These are phyloP conservation scores for Triticum urartu DNA, from an alignment of 176 grass and related monocot genomes.

Conservation along the genomic window DNA sequence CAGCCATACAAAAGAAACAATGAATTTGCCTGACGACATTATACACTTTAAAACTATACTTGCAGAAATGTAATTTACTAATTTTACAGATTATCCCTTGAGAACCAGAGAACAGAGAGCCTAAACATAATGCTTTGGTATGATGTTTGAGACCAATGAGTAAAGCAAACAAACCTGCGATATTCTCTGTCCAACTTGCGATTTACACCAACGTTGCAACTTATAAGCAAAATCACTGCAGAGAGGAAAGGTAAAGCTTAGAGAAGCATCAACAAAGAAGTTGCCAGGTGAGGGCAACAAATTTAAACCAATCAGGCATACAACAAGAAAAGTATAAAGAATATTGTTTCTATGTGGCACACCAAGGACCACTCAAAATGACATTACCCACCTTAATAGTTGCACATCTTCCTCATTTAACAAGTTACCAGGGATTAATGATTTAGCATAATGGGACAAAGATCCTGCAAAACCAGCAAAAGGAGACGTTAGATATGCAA, in stretches of 20 bases:
- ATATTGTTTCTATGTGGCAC: background rate
- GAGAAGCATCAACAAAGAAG: background rate
- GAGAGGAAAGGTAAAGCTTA: constrained; percentile 32
- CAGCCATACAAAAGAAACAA: background rate
- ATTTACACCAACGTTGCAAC: constrained; percentile 56
- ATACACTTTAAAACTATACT: background rate
- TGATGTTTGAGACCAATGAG: background rate
- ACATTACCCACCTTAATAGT: constrained; percentile 69
- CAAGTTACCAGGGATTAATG: constrained; percentile 67
- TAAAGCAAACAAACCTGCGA: constrained; percentile 56
- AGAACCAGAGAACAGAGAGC: background rate
- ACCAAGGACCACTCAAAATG: constrained; percentile 4
- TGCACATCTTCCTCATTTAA: constrained; percentile 87
- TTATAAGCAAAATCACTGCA: constrained; percentile 83
- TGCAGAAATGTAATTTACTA: background rate
- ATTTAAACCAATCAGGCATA: constrained; percentile 16
- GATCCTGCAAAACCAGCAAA: constrained; percentile 54
- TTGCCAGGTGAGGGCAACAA: background rate
- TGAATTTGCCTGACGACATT: background rate
- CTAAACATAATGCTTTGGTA: constrained; percentile 6
- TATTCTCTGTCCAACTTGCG: constrained; percentile 43
- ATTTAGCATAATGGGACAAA: constrained; percentile 68
- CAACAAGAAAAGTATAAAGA: background rate
- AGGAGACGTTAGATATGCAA: constrained; percentile 30
- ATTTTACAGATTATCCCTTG: background rate